A percentile compares a stretch with the other conserved stretches of the same genome.
These are phyloP conservation scores for Leucocoprinus sp. DNA, from an alignment of 768 basidiomycete genomes.

Conservation along the genomic window DNA sequence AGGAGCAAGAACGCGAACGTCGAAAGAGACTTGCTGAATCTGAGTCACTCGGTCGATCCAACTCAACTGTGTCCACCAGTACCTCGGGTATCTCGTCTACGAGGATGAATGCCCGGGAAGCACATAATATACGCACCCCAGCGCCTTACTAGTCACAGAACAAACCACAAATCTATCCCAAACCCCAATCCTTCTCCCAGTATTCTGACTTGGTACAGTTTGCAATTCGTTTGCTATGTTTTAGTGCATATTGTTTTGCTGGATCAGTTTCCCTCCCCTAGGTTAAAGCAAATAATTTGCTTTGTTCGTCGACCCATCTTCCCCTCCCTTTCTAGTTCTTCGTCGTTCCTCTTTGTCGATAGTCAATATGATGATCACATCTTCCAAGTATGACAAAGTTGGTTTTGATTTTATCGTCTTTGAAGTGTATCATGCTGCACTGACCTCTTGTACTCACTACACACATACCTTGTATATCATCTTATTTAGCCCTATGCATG, in stretches of 20 bases:
- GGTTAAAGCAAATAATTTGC: slow-evolving; percentile 7
- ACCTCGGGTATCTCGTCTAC: neutral
- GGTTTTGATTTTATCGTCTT: neutral
- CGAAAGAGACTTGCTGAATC: slow-evolving; percentile 20
- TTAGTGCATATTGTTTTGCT: slow-evolving; percentile 6
- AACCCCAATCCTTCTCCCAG: neutral
- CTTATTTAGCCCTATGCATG: slow-evolving; percentile 5
- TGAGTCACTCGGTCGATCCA: slow-evolving; percentile 9
- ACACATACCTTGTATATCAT: slow-evolving; percentile 9
- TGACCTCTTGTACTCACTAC: slow-evolving; percentile 2
- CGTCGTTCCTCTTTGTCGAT: neutral
- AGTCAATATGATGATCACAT: slow-evolving; percentile 19
- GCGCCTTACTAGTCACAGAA: slow-evolving; percentile 2
- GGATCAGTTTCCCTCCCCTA: slow-evolving; percentile 5
- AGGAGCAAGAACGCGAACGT: slow-evolving; percentile 20
- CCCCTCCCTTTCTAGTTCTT: neutral
- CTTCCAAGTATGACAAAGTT: slow-evolving; percentile 8
- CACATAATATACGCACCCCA: slow-evolving; percentile 1
- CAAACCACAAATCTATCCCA: neutral
- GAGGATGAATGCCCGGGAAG: slow-evolving; percentile 3
- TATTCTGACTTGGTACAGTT: slow-evolving; percentile 6
- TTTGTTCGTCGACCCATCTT: neutral
- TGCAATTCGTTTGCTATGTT: neutral
- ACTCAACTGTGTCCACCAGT: neutral
- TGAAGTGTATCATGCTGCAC: slow-evolving; percentile 10